Evolutionary conservation across 345 rosid species (phyloP), one percentile per base, ranked within the genome.

Genomic region (Limnanthes douglasii): DNA sequence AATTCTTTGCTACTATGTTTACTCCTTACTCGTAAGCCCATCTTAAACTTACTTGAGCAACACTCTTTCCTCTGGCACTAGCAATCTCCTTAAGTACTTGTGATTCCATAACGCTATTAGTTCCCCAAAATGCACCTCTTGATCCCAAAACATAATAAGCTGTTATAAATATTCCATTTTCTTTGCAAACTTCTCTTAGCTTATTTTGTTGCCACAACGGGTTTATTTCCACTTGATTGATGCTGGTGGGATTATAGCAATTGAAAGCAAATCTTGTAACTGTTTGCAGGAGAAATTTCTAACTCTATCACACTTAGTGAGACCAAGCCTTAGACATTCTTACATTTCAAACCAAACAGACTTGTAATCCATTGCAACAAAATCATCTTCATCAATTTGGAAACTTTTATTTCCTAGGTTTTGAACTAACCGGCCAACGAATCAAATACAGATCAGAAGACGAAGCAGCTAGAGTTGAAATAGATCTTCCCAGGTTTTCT

Each of bases 401-500:
- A 59, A 64, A 75, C 34, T 68, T 74, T 15, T 46, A 67, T 27
- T 34, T 62, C 18, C 88, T 86, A 0, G 76, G 74, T 35, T 73
- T 78, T 0, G 79, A 30, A 31, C 93, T 78, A 48, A 86, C 76
- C 2, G 92, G 96, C 96, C 94, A 86, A 43, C 81, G 96, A 17
- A 81, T 62, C 27, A 68, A 56, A 18, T 72, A 84, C 6, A 84
- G 74, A 54, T 84, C 93, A n/a, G n/a, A n/a, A n/a, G n/a, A n/a
- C n/a, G n/a, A n/a, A n/a, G n/a, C n/a, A n/a, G n/a, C n/a, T n/a
- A n/a, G n/a, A n/a, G n/a, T n/a, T n/a, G 32, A 84, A 37, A 51
- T 70, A 75, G 37, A 72, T 83, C 43, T 75, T 16, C 42, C 64
- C 72, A 21, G 75, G 78, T 34, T 73, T 69, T 36, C 96, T 81